These are phyloP conservation scores for Colletotrichum brevisporum DNA, from an alignment of 2,329 filamentous ascomycete genomes.

Conservation along the genomic window DNA sequence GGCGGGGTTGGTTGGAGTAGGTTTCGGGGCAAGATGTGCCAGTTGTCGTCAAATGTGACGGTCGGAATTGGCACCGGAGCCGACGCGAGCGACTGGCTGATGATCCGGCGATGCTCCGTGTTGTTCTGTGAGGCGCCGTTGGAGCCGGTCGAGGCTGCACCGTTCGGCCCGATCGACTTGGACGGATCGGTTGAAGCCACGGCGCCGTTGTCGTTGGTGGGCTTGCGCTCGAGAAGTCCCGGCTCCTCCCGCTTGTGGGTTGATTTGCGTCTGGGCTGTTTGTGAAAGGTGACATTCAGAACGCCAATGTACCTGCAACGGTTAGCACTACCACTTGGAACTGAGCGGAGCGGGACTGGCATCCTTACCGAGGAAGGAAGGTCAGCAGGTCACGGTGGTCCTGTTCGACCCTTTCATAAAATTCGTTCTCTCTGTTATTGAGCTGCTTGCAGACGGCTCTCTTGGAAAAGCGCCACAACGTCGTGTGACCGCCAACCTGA, in stretches of 20 bases:
- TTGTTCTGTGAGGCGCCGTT: slow-evolving; percentile 24
- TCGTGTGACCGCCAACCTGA: slow-evolving; percentile 97
- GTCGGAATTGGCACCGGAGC: slow-evolving; percentile 80
- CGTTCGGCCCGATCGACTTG: slow-evolving; percentile 21
- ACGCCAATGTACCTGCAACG: slow-evolving; percentile 91
- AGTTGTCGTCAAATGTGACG: slow-evolving; percentile 94
- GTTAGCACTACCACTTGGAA: background rate
- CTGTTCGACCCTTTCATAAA: slow-evolving; percentile 95
- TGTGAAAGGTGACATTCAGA: slow-evolving; percentile 94
- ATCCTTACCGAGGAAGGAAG: slow-evolving; percentile 86
- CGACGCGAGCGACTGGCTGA: slow-evolving; percentile 83
- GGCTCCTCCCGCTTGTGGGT: slow-evolving; percentile 65
- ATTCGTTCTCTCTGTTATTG: slow-evolving; percentile 98
- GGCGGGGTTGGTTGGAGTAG: slow-evolving; percentile 76
- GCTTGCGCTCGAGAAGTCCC: slow-evolving; percentile 44
- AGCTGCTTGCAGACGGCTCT: slow-evolving; percentile 97
- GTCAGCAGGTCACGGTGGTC: slow-evolving; percentile 90
- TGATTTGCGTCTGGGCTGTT: slow-evolving; percentile 78
- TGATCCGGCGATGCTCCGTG: slow-evolving; percentile 58
- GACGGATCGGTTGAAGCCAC: slow-evolving; percentile 5
- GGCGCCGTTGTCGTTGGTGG: slow-evolving; percentile 28
- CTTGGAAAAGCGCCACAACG: slow-evolving; percentile 94
- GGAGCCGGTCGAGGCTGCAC: background rate
- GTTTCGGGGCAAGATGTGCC: slow-evolving; percentile 90
- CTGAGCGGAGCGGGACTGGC: background rate